phyloP scores from a whole-genome alignment of 225 moss, liverwort and hornwort species.

The Marchantia paleacea region DNA sequence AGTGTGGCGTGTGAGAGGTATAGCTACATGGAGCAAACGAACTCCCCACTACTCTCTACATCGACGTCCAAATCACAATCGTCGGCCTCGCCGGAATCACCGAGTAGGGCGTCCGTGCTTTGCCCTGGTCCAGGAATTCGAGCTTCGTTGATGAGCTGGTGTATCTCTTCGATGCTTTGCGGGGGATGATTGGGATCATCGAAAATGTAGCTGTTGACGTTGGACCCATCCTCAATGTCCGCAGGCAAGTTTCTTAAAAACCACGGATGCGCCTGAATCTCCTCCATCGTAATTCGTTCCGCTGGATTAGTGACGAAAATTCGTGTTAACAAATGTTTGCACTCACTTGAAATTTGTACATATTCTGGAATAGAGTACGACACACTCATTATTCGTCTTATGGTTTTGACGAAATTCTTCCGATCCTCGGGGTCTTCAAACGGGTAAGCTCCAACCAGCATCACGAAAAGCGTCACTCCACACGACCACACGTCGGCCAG shows the following conservation, averaged over 20 bases:
- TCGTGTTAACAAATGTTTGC: conserved; percentile 61
- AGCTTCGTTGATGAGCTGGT: conserved; percentile 63
- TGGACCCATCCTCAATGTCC: conserved; percentile 41
- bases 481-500: conserved; percentile 85
- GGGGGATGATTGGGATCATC: conserved; percentile 80
- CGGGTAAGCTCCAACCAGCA: conserved; percentile 79
- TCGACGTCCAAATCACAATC: conserved; percentile 63
- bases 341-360: conserved; percentile 70
- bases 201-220: conserved; percentile 44
- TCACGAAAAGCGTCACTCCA: conserved; percentile 75
- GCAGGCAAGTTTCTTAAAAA: conserved; percentile 66
- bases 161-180: conserved; percentile 44
- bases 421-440: conserved; percentile 82
- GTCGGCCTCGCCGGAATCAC: conserved; percentile 56
- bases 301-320: conserved; percentile 76
- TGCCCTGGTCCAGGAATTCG: conserved; percentile 36
- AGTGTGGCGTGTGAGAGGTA: not conserved
- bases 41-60: conserved; percentile 72
- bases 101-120: conserved; percentile 27
- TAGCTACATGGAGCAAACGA: conserved; percentile 65
- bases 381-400: conserved; percentile 73
- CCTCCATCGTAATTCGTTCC: conserved; percentile 61
- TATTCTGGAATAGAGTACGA: conserved; percentile 84
- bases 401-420: conserved; percentile 69
- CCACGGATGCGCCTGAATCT: conserved; percentile 68